Percentiles rank a stretch among this genome's conserved stretches.
Conservation (phyloP, 2,329 filamentous ascomycete species). For the Aspergillus neoniger region DNA sequence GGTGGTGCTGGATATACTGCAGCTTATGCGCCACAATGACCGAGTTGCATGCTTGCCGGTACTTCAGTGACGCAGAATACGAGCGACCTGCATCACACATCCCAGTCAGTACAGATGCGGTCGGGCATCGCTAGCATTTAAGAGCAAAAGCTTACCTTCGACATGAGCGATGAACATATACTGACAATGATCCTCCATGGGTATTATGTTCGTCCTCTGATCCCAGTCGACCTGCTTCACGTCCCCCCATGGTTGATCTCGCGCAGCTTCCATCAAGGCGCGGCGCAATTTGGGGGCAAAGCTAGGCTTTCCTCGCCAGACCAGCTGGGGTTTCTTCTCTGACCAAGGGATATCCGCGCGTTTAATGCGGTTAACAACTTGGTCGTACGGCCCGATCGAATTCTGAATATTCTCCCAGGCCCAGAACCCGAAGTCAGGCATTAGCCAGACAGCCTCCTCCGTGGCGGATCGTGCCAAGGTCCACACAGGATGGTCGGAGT, state of each 20-base stretch:
- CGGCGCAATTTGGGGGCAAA: constrained; percentile 45
- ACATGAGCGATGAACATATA: constrained; percentile 57
- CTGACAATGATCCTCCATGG: constrained; percentile 55
- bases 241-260: constrained; percentile 50
- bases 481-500: constrained; percentile 43
- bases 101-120: neutral
- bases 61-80: constrained; percentile 53
- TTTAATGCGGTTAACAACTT: constrained; percentile 38
- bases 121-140: neutral
- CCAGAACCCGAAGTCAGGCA: constrained; percentile 57
- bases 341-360: constrained; percentile 33
- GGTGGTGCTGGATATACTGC: constrained; percentile 51
- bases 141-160: constrained; percentile 44
- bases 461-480: constrained; percentile 43
- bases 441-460: constrained; percentile 51
- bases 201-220: constrained; percentile 45
- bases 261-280: constrained; percentile 42
- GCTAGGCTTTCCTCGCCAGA: constrained; percentile 53
- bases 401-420: constrained; percentile 46
- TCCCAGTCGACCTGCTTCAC: constrained; percentile 47
- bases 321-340: constrained; percentile 45
- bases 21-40: constrained; percentile 51
- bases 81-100: constrained; percentile 31
- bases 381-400: constrained; percentile 38
- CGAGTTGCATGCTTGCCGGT: constrained; percentile 51